Percentiles rank a stretch among this genome's conserved stretches.
These are phyloP conservation scores for Thuidium tamariscinum DNA, from an alignment of 225 moss, liverwort and hornwort species.

Conservation along the genomic window DNA sequence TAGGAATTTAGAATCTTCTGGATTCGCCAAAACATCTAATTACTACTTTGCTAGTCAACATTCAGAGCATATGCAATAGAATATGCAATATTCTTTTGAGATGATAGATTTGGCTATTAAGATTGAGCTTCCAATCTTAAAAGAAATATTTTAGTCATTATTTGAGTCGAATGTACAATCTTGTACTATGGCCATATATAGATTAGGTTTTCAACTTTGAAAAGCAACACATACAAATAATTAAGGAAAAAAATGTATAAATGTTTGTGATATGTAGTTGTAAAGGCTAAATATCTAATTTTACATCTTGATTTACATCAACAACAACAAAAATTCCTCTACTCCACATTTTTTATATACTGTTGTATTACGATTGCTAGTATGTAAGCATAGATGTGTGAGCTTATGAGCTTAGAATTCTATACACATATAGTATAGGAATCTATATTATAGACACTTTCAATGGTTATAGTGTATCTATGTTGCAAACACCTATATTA, in stretches of 20 bases:
- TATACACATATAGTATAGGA: too few species aligned
- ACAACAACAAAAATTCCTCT: too few species aligned
- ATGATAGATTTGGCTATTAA: neutral
- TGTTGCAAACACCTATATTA: too few species aligned
- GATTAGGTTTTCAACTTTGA: neutral
- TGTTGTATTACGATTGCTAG: too few species aligned
- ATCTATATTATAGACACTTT: too few species aligned
- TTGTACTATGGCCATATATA: rapidly evolving
- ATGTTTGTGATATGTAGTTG: neutral
- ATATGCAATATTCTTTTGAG: neutral
- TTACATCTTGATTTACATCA: neutral
- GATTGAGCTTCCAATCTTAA: neutral
- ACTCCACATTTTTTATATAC: too few species aligned
- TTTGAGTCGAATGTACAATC: neutral
- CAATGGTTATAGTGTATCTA: too few species aligned
- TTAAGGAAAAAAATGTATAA: neutral
- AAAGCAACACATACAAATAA: rapidly evolving
- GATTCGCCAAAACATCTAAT: too few species aligned
- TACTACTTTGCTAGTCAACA: too few species aligned
- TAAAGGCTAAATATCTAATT: neutral
- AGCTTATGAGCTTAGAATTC: too few species aligned
- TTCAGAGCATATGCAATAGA: neutral
- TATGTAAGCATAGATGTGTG: too few species aligned
- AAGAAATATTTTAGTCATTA: neutral
- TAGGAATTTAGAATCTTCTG: too few species aligned